Base-by-base conservation (phyloP, 2,329 filamentous ascomycete genomes). In the Scedosporium aurantiacum region DNA sequence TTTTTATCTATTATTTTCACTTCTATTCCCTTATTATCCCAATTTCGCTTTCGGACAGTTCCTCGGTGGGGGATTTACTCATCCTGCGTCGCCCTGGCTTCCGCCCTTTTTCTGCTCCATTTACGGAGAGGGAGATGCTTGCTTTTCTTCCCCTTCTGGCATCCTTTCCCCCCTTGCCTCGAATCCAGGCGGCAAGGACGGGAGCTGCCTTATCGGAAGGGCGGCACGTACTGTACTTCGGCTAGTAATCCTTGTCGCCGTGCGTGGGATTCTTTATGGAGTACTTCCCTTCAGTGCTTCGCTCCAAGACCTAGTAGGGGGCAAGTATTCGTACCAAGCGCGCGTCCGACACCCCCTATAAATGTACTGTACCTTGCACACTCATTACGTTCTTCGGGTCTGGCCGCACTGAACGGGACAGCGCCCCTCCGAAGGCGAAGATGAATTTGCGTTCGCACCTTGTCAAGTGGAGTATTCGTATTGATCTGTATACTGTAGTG, bases 141-240 rank as follows among this genome's bases (percentile, higher is more conserved):
- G 50, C 50, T 25, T 54, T 54, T 54, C 23, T 54, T 54, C 50
- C 50, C 23, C 50, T 54, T 23, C 50, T 25, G 43, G 43, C 18
- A 47, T 54, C 50, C 50, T 23, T 54, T 12, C 18, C 43, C 5
- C 50, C 50, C 50, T 23, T 54, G 50, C 18, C 50, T 25, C 50
- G 50, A 54, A 23, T 54, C 50, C 50, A 54, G 50, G 50, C 50
- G 50, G 50, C 50, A 54, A 54, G 50, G 50, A 54, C 50, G 50
- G 50, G 50, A 54, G 50, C 21, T 54, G 50, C 50, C 50, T 54
- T 54, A 54, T 54, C 50, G 50, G 50, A 23, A 54, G 50, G 50
- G 50, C 50, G 50, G 50, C 50, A 54, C 50, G 50, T 54, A 54
- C 50, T 54, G 12, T 54, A 54, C 50, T 54, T 54, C 50, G 18